A percentile compares a stretch with the other conserved stretches of the same genome.
phyloP scores from a whole-genome alignment of 495 filamentous ascomycete genomes.

The Xylaria telfairii region DNA sequence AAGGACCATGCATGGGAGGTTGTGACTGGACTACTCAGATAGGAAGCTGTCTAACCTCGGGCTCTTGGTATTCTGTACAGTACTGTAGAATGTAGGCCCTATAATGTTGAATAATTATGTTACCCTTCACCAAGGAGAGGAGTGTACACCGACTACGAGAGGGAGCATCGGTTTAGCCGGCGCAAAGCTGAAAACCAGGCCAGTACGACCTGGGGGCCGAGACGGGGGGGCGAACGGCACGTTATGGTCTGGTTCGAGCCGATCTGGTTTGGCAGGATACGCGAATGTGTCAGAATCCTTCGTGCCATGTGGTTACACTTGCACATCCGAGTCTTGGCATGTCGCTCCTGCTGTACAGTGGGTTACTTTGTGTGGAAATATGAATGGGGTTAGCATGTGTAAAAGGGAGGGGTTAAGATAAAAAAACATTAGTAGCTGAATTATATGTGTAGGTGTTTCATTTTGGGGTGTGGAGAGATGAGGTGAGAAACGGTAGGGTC shows the following conservation, averaged over 20 bases:
- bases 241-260: background rate
- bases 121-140: no score
- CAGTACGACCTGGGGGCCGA: background rate
- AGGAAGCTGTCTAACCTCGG: background rate
- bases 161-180: background rate
- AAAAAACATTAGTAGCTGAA: background rate
- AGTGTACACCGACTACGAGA: background rate
- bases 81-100: no score
- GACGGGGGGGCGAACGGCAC: background rate
- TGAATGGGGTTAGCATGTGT: background rate
- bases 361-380: slow-evolving; percentile 15
- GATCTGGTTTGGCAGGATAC: slow-evolving; percentile 19
- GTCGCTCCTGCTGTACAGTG: background rate
- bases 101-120: background rate
- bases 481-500: background rate
- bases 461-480: slow-evolving; percentile 1
- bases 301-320: slow-evolving; percentile 20
- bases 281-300: slow-evolving; percentile 18
- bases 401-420: background rate
- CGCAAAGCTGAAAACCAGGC: slow-evolving; percentile 1
- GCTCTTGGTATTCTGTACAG: background rate
- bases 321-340: slow-evolving; percentile 7
- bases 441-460: background rate
- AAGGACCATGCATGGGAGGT: slow-evolving; percentile 18
- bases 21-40: background rate